Evolutionary conservation across 78 protist genomes (phyloP).

Genomic region (Speleostelium caveatum): DNA sequence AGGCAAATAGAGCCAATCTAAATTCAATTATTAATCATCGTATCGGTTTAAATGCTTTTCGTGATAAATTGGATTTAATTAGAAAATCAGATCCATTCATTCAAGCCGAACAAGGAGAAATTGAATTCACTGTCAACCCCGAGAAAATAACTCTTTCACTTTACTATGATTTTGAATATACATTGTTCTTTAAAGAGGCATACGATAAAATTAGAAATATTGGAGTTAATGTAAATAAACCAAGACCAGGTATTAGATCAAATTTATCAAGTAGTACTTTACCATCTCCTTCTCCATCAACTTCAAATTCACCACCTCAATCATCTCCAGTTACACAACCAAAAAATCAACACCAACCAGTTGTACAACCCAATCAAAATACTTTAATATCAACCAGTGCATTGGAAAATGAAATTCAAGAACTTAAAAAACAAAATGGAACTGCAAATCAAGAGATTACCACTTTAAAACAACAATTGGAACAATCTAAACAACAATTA

Average conservation of each 20-base stretch:
- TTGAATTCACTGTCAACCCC: neutral
- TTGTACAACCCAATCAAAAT: neutral
- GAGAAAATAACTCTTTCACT: conserved; percentile 8
- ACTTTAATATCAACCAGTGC: neutral
- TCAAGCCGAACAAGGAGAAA: conserved; percentile 63
- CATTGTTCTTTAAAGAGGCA: conserved; percentile 70
- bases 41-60: conserved; percentile 57
- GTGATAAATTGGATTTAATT: conserved; percentile 34
- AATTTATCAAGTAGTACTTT: neutral
- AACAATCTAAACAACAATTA: neutral
- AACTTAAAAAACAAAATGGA: no score
- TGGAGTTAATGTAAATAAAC: conserved; percentile 46
- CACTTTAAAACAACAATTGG: neutral
- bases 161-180: conserved; percentile 65
- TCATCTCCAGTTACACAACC: neutral
- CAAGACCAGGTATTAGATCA: conserved; percentile 64
- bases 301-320: neutral
- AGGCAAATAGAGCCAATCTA: conserved; percentile 31
- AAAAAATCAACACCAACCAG: conserved; percentile 10
- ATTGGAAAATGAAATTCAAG: neutral
- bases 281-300: neutral
- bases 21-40: conserved; percentile 64
- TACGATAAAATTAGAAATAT: conserved; percentile 62
- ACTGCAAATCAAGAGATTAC: neutral
- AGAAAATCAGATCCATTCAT: conserved; percentile 69